Evolutionary conservation across 1,284 basidiomycete species (phyloP), one percentile per base, ranked within the genome.

Genomic region (Microbotryum lychnidis-dioicae): DNA sequence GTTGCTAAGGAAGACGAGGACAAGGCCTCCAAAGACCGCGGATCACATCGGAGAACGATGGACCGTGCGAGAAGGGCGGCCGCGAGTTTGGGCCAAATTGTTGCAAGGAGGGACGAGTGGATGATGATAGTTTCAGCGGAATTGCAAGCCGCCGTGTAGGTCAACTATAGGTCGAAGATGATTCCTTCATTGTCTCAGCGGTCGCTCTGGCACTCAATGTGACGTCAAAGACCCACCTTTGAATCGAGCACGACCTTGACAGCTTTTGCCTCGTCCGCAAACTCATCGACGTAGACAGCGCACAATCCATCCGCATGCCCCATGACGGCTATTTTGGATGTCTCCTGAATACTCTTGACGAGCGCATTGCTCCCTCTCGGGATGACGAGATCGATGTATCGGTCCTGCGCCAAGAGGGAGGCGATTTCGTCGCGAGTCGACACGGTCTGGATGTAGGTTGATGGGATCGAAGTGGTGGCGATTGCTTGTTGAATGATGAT

Each of bases 261-360:
- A 0, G 91, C 89, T 75, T 91, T 96, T 53, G 83, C 80, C 50
- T 79, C 70, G 69, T 87, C 82, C 0, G 93, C 94, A 45, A 81
- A 81, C 67, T 87, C 83, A 75, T 99, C 94, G 4, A 98, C 77
- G 75, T 87, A 97, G 1, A 93, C 84, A 6, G 85, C 82, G 75
- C 94, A 98, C 10, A 97, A 78, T 0, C 94, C 94, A 75, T 98
- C 94, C 5, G 96, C 94, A 73, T 99, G 96, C 1, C 96, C 96
- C 92, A 98, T 97, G 51, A 99, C 96, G 2, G 96, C 87, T 67
- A 99, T 97, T 59, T 87, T 81, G 0, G 94, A 96, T 65, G 81
- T 84, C 64, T 89, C 86, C 75, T 97, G 90, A 61, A 99, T 97
- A 73, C 79, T 87, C 64, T 79, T 81, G 14, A 98, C 96, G 25